Evolutionary conservation across 345 rosid species (phyloP).

Genomic region (Citrus maxima): DNA sequence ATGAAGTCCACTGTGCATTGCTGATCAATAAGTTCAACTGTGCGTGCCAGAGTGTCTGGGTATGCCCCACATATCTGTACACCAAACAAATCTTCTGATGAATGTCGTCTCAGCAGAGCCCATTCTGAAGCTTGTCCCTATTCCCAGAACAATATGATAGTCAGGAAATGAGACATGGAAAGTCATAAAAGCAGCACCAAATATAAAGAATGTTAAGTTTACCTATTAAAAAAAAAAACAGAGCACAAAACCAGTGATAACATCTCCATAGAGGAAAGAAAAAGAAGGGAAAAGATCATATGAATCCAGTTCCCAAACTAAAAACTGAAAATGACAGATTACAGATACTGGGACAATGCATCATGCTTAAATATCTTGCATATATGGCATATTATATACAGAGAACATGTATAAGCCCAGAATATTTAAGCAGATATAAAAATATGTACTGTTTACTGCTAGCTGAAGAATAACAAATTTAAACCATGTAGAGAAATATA

Average conservation of each 20-base stretch:
- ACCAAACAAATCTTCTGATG: conserved; percentile 90
- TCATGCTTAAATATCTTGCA: neutral
- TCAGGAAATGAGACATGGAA: neutral
- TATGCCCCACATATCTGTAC: conserved; percentile 87
- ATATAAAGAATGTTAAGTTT: neutral
- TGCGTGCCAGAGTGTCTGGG: conserved; percentile 68
- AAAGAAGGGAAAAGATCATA: neutral
- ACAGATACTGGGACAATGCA: neutral
- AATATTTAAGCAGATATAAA: neutral
- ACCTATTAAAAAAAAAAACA: neutral
- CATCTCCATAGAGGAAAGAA: neutral
- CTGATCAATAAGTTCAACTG: conserved; percentile 78
- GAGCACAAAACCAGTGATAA: neutral
- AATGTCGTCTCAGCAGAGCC: conserved; percentile 90
- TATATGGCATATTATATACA: neutral
- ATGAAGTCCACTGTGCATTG: conserved; percentile 84
- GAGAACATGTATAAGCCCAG: neutral
- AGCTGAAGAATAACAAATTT: neutral
- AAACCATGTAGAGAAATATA: neutral
- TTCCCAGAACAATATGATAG: neutral
- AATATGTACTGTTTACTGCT: neutral
- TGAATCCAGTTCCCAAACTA: neutral
- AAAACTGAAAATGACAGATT: neutral
- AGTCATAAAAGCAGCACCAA: neutral
- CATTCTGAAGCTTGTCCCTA: conserved; percentile 99